Evolutionary conservation across 805 yeast species (phyloP), one percentile per base, ranked within the genome.

Genomic region (Jamesozyma piceae): DNA sequence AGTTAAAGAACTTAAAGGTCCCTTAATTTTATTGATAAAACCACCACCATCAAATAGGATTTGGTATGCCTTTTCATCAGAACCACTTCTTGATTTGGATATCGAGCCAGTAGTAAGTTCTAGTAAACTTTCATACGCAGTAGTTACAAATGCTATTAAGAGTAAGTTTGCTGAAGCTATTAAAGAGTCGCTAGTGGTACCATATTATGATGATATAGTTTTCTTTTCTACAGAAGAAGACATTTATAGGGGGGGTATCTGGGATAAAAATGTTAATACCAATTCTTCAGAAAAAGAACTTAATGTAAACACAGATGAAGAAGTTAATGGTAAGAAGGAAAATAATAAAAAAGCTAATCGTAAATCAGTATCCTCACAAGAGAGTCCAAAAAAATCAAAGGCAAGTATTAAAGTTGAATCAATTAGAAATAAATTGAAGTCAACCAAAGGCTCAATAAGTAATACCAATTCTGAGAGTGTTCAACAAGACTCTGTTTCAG

Each of bases 101-200:
- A 80, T 89, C 39, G 97, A 88, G 60, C 98, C 98, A 0, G 76
- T 86, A n/a, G 86, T 90, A 10, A 83, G 95, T 50, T 78, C 95
- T 4, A 72, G 94, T 43, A 84, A 85, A 50, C 65, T 92, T 50
- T 77, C 86, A 3, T 86, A 84, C 55, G 76, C 77, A 28, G 71
- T 89, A 59, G 74, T 92, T 34, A 88, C 95, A 1, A 82, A 82
- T 50, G 77, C 81, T 19, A 83, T 90, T 49, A 86, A 80, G 47
- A 80, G 78, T 57, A 78, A 80, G 50, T 76, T 90, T 48, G 77
- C 80, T 44, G 95, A 86, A 38, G 83, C 88, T 1, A 70, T 90
- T 32, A 77, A 72, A 47, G 92, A 85, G 28, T 75, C 92, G 6
- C 63, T 92, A 38, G 97, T 92, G 0, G 61, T 75, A 27, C 98